Percentiles rank a stretch among this genome's conserved stretches.
These are phyloP conservation scores for Aquilaria yunnanensis DNA, from an alignment of 345 rosid genomes.

Conservation along the genomic window DNA sequence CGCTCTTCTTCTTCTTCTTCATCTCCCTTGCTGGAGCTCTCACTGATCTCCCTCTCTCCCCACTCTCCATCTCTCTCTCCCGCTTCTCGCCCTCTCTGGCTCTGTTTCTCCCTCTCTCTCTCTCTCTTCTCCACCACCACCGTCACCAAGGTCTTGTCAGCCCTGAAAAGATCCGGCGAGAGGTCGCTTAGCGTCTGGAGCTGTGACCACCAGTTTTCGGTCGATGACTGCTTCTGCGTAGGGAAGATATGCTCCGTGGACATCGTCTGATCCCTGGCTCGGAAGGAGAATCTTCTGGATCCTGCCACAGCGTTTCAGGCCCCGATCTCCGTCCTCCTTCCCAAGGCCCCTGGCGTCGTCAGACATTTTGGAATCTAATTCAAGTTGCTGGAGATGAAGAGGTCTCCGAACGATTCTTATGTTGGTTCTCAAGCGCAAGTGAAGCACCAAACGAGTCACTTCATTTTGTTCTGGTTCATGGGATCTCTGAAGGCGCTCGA, in stretches of 20 bases:
- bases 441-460: too few relatives aligned
- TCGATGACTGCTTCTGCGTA: slow-evolving; percentile 38
- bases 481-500: too few relatives aligned
- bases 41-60: too few relatives aligned
- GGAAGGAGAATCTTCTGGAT: slow-evolving; percentile 37
- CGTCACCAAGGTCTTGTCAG: slow-evolving; percentile 49
- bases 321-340: slow-evolving; percentile 29
- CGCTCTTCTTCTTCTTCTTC: too few relatives aligned
- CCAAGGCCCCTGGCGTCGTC: slow-evolving; percentile 27
- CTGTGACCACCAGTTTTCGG: slow-evolving; percentile 38
- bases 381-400: too few relatives aligned
- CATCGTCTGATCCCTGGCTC: slow-evolving; percentile 45
- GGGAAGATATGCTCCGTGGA: slow-evolving; percentile 71
- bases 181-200: slow-evolving; percentile 49
- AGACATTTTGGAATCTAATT: slow-evolving; percentile 45
- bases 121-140: slow-evolving; percentile 40
- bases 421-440: too few relatives aligned
- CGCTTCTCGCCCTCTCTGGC: too few relatives aligned
- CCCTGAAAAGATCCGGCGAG: slow-evolving; percentile 36
- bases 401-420: too few relatives aligned
- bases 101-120: too few relatives aligned
- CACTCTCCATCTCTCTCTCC: too few relatives aligned
- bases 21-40: too few relatives aligned
- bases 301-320: slow-evolving; percentile 37
- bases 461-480: too few relatives aligned